phyloP scores from a whole-genome alignment of 2,329 filamentous ascomycete genomes.

The Colletotrichum tabaci region DNA sequence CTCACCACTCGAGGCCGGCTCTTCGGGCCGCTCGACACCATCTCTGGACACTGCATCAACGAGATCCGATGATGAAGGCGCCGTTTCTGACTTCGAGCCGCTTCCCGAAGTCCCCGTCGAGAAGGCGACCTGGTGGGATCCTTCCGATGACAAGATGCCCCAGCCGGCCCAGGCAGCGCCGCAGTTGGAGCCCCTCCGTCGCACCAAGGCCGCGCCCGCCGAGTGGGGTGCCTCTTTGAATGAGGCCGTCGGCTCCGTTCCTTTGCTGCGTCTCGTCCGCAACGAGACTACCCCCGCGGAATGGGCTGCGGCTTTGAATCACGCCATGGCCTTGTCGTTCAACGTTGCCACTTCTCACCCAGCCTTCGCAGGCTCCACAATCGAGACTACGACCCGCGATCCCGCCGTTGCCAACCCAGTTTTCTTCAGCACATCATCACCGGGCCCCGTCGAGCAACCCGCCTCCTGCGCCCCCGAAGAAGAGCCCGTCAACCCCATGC shows the following conservation, averaged over 20 bases:
- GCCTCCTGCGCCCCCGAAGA: background rate
- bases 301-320: constrained; percentile 41
- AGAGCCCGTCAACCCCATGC: background rate
- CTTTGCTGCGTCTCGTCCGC: constrained; percentile 16
- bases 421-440: background rate
- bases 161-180: background rate
- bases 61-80: constrained; percentile 23
- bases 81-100: constrained; percentile 31
- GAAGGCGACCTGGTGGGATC: constrained; percentile 39
- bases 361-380: background rate
- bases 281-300: constrained; percentile 28
- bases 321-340: constrained; percentile 30
- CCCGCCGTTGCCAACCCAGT: constrained; percentile 14
- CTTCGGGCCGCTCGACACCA: constrained; percentile 33
- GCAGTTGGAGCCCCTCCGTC: constrained; percentile 17
- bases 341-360: constrained; percentile 34
- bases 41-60: constrained; percentile 36
- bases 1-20: constrained; percentile 15
- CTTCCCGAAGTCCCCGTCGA: constrained; percentile 18
- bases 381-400: background rate
- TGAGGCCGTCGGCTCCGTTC: constrained; percentile 20
- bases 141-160: constrained; percentile 8
- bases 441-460: background rate
- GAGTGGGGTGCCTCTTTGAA: constrained; percentile 42
- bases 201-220: constrained; percentile 23